Percentiles rank a stretch among this genome's conserved stretches.
Evolutionary conservation across 768 basidiomycete genomes (phyloP).

Genomic region (Trametes gibbosa): DNA sequence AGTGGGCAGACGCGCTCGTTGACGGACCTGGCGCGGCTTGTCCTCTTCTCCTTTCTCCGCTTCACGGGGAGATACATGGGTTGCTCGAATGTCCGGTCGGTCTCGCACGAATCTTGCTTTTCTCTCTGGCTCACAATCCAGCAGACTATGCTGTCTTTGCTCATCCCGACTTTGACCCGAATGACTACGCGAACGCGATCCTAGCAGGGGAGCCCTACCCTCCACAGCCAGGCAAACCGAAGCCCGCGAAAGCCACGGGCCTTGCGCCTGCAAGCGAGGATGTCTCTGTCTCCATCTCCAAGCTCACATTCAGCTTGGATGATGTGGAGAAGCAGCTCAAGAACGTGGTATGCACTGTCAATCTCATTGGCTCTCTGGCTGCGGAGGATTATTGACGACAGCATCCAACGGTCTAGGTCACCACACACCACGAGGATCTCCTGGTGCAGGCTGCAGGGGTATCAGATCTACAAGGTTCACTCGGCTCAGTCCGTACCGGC

Average conservation of each 20-base stretch:
- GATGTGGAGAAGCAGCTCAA: slow-evolving; percentile 92
- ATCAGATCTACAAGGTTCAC: slow-evolving; percentile 64
- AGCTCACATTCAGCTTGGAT: slow-evolving; percentile 83
- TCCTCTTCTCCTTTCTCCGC: slow-evolving; percentile 6
- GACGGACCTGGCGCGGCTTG: background rate
- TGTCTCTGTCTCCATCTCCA: slow-evolving; percentile 84
- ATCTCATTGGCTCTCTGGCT: background rate
- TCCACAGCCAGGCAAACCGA: slow-evolving; percentile 36
- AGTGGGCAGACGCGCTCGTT: no score
- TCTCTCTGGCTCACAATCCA: slow-evolving; percentile 2
- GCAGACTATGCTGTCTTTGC: slow-evolving; percentile 62
- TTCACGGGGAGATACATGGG: background rate
- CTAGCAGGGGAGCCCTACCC: slow-evolving; percentile 81
- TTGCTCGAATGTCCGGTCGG: slow-evolving; percentile 23
- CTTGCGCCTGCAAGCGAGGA: slow-evolving; percentile 76
- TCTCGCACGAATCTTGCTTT: background rate
- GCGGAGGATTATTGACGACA: background rate
- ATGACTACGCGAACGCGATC: slow-evolving; percentile 88
- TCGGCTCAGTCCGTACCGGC: slow-evolving; percentile 64
- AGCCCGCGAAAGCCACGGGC: slow-evolving; percentile 34
- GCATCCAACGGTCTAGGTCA: slow-evolving; percentile 50
- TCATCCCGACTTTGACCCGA: slow-evolving; percentile 73
- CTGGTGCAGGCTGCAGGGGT: slow-evolving; percentile 80
- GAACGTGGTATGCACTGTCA: slow-evolving; percentile 54
- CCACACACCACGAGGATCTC: slow-evolving; percentile 77